Percentiles rank a stretch among this genome's conserved stretches.
Evolutionary conservation across 1,284 basidiomycete genomes (phyloP).

Genomic region (Microbotryomycetes sp.): DNA sequence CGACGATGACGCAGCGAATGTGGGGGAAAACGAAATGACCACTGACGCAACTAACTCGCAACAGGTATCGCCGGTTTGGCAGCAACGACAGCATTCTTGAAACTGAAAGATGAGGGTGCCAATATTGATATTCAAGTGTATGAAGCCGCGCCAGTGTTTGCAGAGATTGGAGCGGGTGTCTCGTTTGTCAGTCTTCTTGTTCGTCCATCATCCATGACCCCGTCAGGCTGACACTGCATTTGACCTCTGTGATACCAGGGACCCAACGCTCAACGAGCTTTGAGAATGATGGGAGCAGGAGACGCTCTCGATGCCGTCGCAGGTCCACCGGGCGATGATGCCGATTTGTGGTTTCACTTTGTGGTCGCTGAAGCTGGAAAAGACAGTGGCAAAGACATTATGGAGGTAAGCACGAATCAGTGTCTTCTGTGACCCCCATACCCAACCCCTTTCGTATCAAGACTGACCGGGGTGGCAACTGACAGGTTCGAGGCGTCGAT

Average conservation of each 20-base stretch:
- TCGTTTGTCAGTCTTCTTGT: constrained; percentile 13
- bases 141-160: constrained; percentile 9
- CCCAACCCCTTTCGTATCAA: too few relatives aligned
- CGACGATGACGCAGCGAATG: too few relatives aligned
- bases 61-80: neutral
- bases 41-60: too few relatives aligned
- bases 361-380: neutral
- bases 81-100: neutral
- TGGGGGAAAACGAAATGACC: too few relatives aligned
- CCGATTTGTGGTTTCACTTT: constrained; percentile 1
- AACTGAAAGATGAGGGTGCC: neutral
- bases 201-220: neutral
- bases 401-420: constrained; percentile 16
- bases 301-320: constrained; percentile 5
- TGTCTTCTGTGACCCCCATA: too few relatives aligned
- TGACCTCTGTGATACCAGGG: neutral
- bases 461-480: too few relatives aligned
- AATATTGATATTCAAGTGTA: neutral
- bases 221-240: neutral
- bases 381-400: constrained; percentile 23
- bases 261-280: constrained; percentile 13
- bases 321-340: constrained; percentile 2
- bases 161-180: constrained; percentile 31
- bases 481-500: constrained; percentile 5
- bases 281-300: constrained; percentile 14